phyloP scores from a whole-genome alignment of 768 basidiomycete genomes.

The Boletus sp. region DNA sequence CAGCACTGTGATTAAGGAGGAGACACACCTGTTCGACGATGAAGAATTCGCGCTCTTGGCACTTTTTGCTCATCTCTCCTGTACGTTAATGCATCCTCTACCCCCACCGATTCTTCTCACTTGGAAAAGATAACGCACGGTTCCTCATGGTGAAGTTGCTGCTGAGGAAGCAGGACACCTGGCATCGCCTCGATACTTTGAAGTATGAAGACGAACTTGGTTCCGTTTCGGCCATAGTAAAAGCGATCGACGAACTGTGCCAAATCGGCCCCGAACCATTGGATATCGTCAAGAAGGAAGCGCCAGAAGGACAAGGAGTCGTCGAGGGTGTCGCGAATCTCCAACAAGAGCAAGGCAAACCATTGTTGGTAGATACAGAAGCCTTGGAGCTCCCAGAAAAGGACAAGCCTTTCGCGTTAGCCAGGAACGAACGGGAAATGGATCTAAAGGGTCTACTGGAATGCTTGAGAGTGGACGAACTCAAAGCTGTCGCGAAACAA shows the following conservation, averaged over 20 bases:
- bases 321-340: constrained; percentile 24
- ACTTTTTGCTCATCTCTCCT: constrained; percentile 44
- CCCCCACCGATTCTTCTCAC: constrained; percentile 7
- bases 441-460: constrained; percentile 41
- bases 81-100: constrained; percentile 37
- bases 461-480: constrained; percentile 44
- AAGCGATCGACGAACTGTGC: constrained; percentile 48
- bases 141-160: constrained; percentile 64
- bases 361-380: constrained; percentile 4
- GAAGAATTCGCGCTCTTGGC: constrained; percentile 46
- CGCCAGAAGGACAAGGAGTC: constrained; percentile 27
- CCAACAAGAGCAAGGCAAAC: constrained; percentile 4
- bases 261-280: constrained; percentile 2
- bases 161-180: constrained; percentile 56
- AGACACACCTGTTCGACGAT: constrained; percentile 50
- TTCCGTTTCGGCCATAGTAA: constrained; percentile 31
- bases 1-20: constrained; percentile 46
- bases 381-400: background rate
- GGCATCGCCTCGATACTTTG: constrained; percentile 48
- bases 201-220: constrained; percentile 45
- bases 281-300: constrained; percentile 13
- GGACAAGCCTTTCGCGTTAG: constrained; percentile 32
- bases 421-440: constrained; percentile 41
- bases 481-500: constrained; percentile 43
- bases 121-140: constrained; percentile 46